Evolutionary conservation across 2,329 filamentous ascomycete genomes (phyloP), one percentile per base, ranked within the genome.

Genomic region (Talaromyces sp.): DNA sequence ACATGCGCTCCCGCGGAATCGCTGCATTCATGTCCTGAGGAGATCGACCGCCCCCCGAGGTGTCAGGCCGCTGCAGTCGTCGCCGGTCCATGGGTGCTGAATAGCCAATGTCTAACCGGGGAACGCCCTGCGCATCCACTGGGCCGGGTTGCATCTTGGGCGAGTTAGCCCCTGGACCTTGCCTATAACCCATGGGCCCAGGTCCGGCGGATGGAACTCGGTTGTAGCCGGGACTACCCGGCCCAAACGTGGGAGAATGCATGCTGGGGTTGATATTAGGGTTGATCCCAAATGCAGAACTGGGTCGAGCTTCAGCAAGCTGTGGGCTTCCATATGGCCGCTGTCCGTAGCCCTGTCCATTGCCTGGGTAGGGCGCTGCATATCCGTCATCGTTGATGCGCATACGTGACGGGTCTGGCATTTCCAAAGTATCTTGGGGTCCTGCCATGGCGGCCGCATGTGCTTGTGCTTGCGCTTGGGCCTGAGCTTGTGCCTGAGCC

Each of bases 221-320:
- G 26, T 52, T 56, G 56, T 61, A 61, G 29, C 51, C 60, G 29
- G 64, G 61, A n/a, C 64, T 64, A 29, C 63, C 65, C 1, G 63
- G 62, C 26, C 68, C 71, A 59, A 75, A 75, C 21, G 66, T 66
- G 9, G 73, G 72, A n/a, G 76, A 66, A 58, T 76, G 76, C 58
- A 80, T 73, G 61, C 78, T 80, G 17, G 78, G 78, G 58, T 80
- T 80, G 58, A 80, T 73, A 61, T 78, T 80, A 14, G 78, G 78
- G 58, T 80, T 80, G 64, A 80, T 78, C 11, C 77, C 77, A 66
- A 80, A 80, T 14, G 78, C 78, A 46, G 78, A 80, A 55, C 73
- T 77, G 46, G 77, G 75, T 46, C 78, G 75, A 32, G 71, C 69
- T 55, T 78, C 77, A 10, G 68, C 64, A 73, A 76, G 26, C 66